These are phyloP conservation scores for Herpetomonas tarakana DNA, from an alignment of 208 protist species.

Conservation along the genomic window DNA sequence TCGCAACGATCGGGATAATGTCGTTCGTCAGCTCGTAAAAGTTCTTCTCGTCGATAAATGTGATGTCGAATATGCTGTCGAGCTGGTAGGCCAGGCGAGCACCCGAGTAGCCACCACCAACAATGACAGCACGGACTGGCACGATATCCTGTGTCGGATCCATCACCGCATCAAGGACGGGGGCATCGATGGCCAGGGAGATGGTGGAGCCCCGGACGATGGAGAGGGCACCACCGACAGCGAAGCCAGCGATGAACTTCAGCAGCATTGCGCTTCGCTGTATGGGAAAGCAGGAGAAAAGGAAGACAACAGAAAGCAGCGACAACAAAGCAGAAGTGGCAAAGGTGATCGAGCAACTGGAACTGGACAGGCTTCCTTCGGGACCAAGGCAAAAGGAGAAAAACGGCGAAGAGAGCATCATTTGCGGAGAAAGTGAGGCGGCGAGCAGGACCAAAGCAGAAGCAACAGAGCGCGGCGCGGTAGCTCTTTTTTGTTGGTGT, in stretches of 20 bases:
- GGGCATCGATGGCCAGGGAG: conserved; percentile 49
- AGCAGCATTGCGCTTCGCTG: conserved; percentile 32
- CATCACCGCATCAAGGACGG: conserved; percentile 71
- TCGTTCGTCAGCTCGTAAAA: conserved; percentile 86
- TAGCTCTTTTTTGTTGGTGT: no score
- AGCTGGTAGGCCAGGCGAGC: conserved; percentile 70
- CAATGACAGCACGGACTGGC: conserved; percentile 69
- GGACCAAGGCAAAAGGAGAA: not conserved
- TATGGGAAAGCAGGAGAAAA: conserved; percentile 8
- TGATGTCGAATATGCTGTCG: conserved; percentile 86
- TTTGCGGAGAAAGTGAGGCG: not conserved
- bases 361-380: not conserved
- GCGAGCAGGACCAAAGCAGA: no score
- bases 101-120: conserved; percentile 85
- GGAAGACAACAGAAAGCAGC: conserved; percentile 5
- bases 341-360: not conserved
- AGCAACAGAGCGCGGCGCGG: no score
- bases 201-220: conserved; percentile 20
- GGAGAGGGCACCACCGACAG: conserved; percentile 39
- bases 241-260: conserved; percentile 37
- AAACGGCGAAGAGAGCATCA: not conserved
- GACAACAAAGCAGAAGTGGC: conserved; percentile 9
- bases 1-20: conserved; percentile 69
- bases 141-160: conserved; percentile 73
- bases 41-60: conserved; percentile 87